These are phyloP conservation scores for Malassezia japonica DNA, from an alignment of 1,284 basidiomycete species.

Conservation along the genomic window DNA sequence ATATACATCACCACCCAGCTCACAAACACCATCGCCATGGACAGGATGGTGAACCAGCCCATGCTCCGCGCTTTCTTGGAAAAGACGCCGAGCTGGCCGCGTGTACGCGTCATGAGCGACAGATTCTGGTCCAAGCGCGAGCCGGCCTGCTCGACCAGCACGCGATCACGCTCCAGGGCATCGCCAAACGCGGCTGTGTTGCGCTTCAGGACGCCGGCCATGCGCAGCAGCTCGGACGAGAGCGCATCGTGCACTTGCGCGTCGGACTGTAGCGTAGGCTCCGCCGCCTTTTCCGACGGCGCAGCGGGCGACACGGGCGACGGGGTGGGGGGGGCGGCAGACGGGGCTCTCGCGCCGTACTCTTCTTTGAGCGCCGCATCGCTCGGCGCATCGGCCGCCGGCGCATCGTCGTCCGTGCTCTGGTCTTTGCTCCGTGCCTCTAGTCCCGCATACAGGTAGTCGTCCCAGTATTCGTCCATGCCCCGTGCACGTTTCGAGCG, in stretches of 20 bases:
- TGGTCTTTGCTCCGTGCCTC: not conserved
- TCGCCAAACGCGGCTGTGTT: slow-evolving; percentile 41
- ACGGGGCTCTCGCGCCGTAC: not conserved
- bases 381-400: not conserved
- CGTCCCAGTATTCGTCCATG: slow-evolving; percentile 13
- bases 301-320: not conserved
- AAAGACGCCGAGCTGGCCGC: slow-evolving; percentile 40
- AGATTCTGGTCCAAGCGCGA: slow-evolving; percentile 31
- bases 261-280: slow-evolving; percentile 24
- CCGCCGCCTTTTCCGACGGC: not conserved
- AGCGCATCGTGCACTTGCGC: slow-evolving; percentile 38
- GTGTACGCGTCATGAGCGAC: slow-evolving; percentile 44
- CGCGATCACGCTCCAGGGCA: slow-evolving; percentile 42
- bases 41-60: slow-evolving; percentile 44
- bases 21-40: slow-evolving; percentile 32
- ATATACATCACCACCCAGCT: slow-evolving; percentile 46
- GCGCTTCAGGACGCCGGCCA: slow-evolving; percentile 38
- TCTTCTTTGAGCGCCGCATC: not conserved
- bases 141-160: slow-evolving; percentile 36
- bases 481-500: not conserved
- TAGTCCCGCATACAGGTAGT: slow-evolving; percentile 15
- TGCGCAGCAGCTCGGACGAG: slow-evolving; percentile 41
- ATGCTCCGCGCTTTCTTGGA: slow-evolving; percentile 37
- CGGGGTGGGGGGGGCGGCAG: too few species aligned
- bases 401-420: not conserved